Base-by-base conservation (phyloP, 495 filamentous ascomycete genomes). In the Penicillium odoratum region DNA sequence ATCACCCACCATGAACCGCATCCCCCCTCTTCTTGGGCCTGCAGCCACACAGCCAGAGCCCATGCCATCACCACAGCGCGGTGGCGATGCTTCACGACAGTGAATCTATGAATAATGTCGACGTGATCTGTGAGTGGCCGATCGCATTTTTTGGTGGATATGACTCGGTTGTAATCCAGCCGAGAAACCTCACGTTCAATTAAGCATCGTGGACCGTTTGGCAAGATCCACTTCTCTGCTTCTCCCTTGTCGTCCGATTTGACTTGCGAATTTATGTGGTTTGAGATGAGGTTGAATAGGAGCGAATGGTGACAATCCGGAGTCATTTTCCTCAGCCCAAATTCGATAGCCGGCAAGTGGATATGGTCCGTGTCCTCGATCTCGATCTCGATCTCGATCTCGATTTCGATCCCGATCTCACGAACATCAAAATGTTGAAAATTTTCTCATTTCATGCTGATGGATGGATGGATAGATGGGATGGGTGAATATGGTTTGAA, bases 1-100 rank as follows among this genome's bases (percentile, higher is more conserved):
- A 1, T 75, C 73, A 4, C 74, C 75, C 13, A 72, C 75, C 0
- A 61, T 76, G 48, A 71, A 72, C 51, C 74, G 74, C 11, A 66
- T 76, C 25, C 74, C 74, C 13, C 67, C 73, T 8, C 45, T 76
- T 8, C 45, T 76, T 26, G 72, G 67, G 18, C 66, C 74, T 15
- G 66, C 69, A 10, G 64, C 66, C 5, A 51, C 68, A 29, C 57
- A 57, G 10, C 69, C 63, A 26, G 71, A 69, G 31, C 65, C 67
- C 5, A 50, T 67, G 3, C 52, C 64, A 30, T 68, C 67, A 18
- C 65, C 67, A 25, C 57, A 65, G 25, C 62, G 60, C 9, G 66
- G 63, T 34, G 53, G 49, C n/a, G 54, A 61, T 46, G 53, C 40
- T 18, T 30, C 48, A 5, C 53, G 42, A 15, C 54, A 69, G 48